Evolutionary conservation across 2,329 filamentous ascomycete species (phyloP), one percentile per base, ranked within the genome.

Genomic region (Penicillium crustosum): DNA sequence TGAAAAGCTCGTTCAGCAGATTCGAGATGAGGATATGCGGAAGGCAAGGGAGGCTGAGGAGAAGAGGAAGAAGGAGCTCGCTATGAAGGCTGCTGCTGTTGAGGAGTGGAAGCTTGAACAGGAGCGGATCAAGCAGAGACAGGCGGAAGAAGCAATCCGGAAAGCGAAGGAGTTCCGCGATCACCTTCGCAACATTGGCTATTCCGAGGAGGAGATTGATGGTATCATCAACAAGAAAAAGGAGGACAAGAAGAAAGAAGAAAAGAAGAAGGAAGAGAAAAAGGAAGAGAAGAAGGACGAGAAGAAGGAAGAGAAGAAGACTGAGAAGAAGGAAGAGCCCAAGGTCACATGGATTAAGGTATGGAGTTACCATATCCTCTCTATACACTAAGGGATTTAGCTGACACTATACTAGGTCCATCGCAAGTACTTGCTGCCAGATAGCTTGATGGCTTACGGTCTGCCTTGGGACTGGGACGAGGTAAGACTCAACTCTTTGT

Each of bases 391-490:
- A 8, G 33, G 12, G 3, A 51, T 36, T 36, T 36, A 27, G 50
- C 61, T 63, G 38, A 65, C 55, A 53, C 19, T 36, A 17, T 43
- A 44, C 36, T 58, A 78, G 76, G 78, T 81, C 45, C 75, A 80
- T 59, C 73, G 71, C 57, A 78, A 77, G 55, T 73, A 79, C 55
- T 70, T 81, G 31, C 69, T 75, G n/a, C 77, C 78, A 7, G 75
- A 78, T 13, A 79, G 78, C 13, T 63, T 81, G 58, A 73, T 78
- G 25, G 71, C 72, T 63, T 85, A 75, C 73, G 69, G 66, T 15
- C 55, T 77, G 50, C 71, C 77, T 17, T 81, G 79, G 79, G 76
- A 79, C 36, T 80, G 70, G 69, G 77, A 81, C 59, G 70, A 75
- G 41, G 78, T 80, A 71, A 71, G 76, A 33, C 38, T 17, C 23